Conservation (phyloP, 768 basidiomycete species). For the Termitomyces sp. region DNA sequence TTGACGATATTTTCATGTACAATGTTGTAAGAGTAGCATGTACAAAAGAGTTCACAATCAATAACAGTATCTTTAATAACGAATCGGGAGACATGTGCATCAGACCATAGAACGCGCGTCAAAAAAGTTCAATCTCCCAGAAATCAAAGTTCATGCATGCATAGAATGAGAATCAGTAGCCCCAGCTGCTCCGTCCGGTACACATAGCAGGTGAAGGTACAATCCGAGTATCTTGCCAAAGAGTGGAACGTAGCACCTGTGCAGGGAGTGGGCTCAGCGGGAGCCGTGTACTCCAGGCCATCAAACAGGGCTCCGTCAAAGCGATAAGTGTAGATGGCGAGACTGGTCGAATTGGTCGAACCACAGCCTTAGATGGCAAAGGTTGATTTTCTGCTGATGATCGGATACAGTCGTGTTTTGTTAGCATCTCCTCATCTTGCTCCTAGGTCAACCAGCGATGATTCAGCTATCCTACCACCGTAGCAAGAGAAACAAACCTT, state of each 20-base stretch:
- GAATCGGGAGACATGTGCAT: not conserved
- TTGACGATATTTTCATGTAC: not conserved
- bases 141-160: not conserved
- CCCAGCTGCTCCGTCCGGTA: slow-evolving; percentile 4
- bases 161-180: slow-evolving; percentile 1
- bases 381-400: not conserved
- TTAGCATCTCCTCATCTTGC: not conserved
- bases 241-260: not conserved
- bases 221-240: not conserved
- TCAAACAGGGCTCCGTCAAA: slow-evolving; percentile 36
- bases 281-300: slow-evolving; percentile 28
- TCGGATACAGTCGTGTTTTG: not conserved
- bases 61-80: not conserved
- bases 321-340: slow-evolving; percentile 35
- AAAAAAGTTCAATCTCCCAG: not conserved
- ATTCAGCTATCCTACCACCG: too few relatives aligned
- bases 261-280: not conserved
- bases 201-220: not conserved
- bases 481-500: not conserved
- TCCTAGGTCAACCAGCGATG: not conserved
- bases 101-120: not conserved
- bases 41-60: not conserved
- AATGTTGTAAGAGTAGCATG: not conserved
- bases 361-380: not conserved
- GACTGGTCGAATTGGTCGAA: slow-evolving; percentile 20